A percentile compares a stretch with the other conserved stretches of the same genome.
Evolutionary conservation across 1,139 yeast species (phyloP).

Genomic region (Debaryomyces subglobosus): DNA sequence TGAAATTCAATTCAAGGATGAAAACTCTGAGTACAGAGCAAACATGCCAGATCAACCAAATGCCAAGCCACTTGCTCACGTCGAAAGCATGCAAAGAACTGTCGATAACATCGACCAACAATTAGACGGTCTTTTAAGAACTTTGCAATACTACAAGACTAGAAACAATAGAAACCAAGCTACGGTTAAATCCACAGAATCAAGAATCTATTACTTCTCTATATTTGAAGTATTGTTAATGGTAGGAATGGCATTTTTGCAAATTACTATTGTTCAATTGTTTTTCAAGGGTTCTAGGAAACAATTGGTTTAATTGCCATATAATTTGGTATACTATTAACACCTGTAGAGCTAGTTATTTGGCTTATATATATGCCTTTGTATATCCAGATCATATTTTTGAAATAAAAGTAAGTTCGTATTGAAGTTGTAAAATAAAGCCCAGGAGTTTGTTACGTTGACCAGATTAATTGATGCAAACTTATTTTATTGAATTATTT

Average conservation of each 20-base stretch:
- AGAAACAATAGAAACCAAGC: constrained; percentile 91
- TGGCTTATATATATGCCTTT: not conserved
- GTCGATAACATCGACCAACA: constrained; percentile 68
- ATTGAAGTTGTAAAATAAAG: not conserved
- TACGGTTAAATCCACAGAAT: constrained; percentile 85
- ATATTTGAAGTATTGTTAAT: constrained; percentile 78
- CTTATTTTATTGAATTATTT: constrained; percentile 5
- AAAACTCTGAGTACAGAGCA: constrained; percentile 55
- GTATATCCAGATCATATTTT: not conserved
- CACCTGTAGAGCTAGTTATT: not conserved
- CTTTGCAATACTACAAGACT: constrained; percentile 83
- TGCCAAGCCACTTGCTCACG: constrained; percentile 57
- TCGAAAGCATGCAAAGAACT: constrained; percentile 61
- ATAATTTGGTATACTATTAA: not conserved
- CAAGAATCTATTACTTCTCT: constrained; percentile 85
- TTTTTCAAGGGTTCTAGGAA: constrained; percentile 85
- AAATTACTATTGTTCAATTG: constrained; percentile 80
- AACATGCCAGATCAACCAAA: constrained; percentile 66
- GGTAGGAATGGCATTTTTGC: constrained; percentile 85
- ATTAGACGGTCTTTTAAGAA: constrained; percentile 63
- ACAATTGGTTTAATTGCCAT: constrained; percentile 60
- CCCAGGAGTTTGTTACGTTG: no score
- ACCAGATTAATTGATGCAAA: not conserved
- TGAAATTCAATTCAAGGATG: constrained; percentile 69
- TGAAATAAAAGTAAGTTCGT: not conserved